Evolutionary conservation across 2,329 filamentous ascomycete genomes (phyloP).

Genomic region (Aspergillus oerlinghausenensis): DNA sequence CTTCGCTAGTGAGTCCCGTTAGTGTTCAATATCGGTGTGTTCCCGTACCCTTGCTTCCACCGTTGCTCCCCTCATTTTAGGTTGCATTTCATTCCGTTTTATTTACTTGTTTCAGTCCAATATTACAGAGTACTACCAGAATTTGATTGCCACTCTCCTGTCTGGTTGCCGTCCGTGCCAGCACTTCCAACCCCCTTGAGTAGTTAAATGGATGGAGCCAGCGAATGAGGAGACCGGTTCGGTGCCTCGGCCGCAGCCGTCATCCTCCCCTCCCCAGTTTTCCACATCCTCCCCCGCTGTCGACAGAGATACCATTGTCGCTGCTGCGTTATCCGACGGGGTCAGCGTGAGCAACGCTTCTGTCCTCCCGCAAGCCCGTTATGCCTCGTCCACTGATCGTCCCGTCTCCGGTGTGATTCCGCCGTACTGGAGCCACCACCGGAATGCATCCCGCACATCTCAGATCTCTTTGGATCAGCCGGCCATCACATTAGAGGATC

Average conservation of each 20-base stretch:
- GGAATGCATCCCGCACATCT: conserved; percentile 38
- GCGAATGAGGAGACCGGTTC: conserved; percentile 34
- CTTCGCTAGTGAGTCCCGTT: neutral
- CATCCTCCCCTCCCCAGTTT: conserved; percentile 16
- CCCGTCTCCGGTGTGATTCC: conserved; percentile 34
- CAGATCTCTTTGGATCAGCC: conserved; percentile 35
- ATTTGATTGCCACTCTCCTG: neutral
- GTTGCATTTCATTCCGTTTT: conserved; percentile 12
- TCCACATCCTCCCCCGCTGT: conserved; percentile 7
- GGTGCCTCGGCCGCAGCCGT: conserved; percentile 26
- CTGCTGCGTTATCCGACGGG: conserved; percentile 6
- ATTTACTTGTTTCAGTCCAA: conserved; percentile 13
- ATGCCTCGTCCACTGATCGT: conserved; percentile 18
- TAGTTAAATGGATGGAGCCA: conserved; percentile 40
- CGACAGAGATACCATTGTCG: conserved; percentile 7
- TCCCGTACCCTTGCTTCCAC: conserved; percentile 2
- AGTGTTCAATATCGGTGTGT: neutral
- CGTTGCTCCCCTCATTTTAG: conserved; percentile 4
- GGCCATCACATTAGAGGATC: conserved; percentile 59
- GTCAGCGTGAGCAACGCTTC: conserved; percentile 10
- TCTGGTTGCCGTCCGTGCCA: conserved; percentile 1
- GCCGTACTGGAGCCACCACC: conserved; percentile 44
- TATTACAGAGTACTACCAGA: neutral
- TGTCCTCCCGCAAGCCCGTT: conserved; percentile 9
- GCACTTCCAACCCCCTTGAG: conserved; percentile 5